phyloP scores from a whole-genome alignment of 495 filamentous ascomycete species.

The Rhypophila decipiens region DNA sequence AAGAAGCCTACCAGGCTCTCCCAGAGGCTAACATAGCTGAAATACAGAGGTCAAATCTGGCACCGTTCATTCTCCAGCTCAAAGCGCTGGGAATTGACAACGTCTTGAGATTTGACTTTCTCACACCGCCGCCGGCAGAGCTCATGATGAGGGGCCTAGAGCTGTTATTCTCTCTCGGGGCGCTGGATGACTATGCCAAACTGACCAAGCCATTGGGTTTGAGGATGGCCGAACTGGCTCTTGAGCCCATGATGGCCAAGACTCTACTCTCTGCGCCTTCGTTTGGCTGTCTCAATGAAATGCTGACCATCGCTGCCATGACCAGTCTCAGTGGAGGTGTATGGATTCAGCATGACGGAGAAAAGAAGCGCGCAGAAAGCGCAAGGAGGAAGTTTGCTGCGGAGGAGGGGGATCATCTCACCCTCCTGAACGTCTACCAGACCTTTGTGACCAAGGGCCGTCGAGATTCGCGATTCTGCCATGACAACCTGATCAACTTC shows the following conservation, averaged over 20 bases:
- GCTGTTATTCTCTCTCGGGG: slow-evolving; percentile 81
- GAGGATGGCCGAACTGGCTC: slow-evolving; percentile 90
- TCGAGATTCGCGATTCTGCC: slow-evolving; percentile 82
- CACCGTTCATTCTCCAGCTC: slow-evolving; percentile 83
- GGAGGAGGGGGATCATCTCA: slow-evolving; percentile 93
- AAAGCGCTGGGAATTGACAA: slow-evolving; percentile 97
- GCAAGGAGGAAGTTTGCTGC: slow-evolving; percentile 78
- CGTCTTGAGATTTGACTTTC: slow-evolving; percentile 81
- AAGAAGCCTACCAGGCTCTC: slow-evolving; percentile 63
- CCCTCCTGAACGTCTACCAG: slow-evolving; percentile 89
- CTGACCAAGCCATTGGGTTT: slow-evolving; percentile 80
- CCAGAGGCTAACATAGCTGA: slow-evolving; percentile 76
- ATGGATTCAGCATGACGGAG: slow-evolving; percentile 73
- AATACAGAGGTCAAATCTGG: slow-evolving; percentile 89
- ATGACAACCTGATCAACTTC: slow-evolving; percentile 80
- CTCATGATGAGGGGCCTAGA: slow-evolving; percentile 85
- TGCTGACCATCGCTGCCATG: slow-evolving; percentile 93
- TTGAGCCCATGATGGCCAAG: slow-evolving; percentile 96
- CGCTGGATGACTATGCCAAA: slow-evolving; percentile 84
- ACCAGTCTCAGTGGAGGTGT: slow-evolving; percentile 74
- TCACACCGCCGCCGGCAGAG: slow-evolving; percentile 83
- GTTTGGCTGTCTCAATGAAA: slow-evolving; percentile 77
- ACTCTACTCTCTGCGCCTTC: slow-evolving; percentile 70
- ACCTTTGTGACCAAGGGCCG: slow-evolving; percentile 80
- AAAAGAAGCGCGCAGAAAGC: slow-evolving; percentile 65